A percentile compares a stretch with the other conserved stretches of the same genome.
These are phyloP conservation scores for Coemansia sp. DNA, from an alignment of 192 early-diverging fungal genomes.

Conservation along the genomic window DNA sequence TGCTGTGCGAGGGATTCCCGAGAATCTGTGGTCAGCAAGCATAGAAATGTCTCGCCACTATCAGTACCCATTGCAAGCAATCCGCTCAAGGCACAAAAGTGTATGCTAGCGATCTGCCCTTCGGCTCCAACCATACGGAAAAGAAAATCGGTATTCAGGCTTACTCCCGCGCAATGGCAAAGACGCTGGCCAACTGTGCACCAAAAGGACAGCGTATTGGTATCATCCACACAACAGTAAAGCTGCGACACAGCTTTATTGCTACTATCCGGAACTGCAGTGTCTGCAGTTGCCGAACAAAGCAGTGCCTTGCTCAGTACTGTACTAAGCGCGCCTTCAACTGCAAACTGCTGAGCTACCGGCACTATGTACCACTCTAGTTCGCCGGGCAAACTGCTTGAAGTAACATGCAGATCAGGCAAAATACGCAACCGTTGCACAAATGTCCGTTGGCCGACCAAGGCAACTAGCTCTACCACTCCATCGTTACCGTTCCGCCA, in stretches of 20 bases:
- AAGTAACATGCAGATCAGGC: constrained; percentile 12
- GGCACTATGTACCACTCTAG: constrained; percentile 24
- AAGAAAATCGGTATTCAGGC: constrained; percentile 10
- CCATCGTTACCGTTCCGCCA: constrained; percentile 34
- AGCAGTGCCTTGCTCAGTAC: constrained; percentile 6
- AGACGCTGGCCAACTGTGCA: constrained; percentile 5
- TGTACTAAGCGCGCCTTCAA: constrained; percentile 8
- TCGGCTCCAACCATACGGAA: constrained; percentile 31
- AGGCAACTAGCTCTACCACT: constrained; percentile 10
- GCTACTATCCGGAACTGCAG: not conserved
- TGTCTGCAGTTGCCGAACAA: not conserved
- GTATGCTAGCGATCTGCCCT: constrained; percentile 4
- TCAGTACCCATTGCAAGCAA: constrained; percentile 27
- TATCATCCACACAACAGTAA: constrained; percentile 10
- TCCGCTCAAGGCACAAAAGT: constrained; percentile 25
- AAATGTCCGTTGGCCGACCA: constrained; percentile 8
- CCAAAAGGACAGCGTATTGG: constrained; percentile 29
- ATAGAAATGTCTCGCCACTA: constrained; percentile 35
- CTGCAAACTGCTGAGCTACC: not conserved
- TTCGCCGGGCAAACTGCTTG: constrained; percentile 18
- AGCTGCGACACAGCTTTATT: constrained; percentile 10
- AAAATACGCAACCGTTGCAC: constrained; percentile 14
- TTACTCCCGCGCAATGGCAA: constrained; percentile 15
- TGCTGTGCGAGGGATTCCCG: constrained; percentile 11
- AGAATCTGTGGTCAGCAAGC: constrained; percentile 22